Evolutionary conservation across 352 stramenopile genomes (phyloP).

Genomic region (Pilasporangium apinafurcum): DNA sequence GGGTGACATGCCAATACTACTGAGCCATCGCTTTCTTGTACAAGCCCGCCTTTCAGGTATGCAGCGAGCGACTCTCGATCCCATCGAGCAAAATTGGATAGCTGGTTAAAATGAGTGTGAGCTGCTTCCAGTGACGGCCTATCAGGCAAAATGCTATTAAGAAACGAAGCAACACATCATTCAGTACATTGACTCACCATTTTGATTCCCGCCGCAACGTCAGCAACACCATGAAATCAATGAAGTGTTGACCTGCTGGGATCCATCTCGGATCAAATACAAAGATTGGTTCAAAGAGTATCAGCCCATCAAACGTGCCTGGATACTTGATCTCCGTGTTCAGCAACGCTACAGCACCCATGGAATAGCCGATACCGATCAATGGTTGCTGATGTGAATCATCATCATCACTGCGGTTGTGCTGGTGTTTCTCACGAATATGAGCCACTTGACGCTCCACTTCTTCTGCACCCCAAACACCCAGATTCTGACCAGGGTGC

Average conservation of each 20-base stretch:
- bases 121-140: constrained; percentile 20
- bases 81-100: constrained; percentile 31
- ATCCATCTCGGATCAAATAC: constrained; percentile 9
- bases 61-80: constrained; percentile 23
- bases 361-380: constrained; percentile 46
- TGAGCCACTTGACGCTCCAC: constrained; percentile 9
- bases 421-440: no score
- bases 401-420: constrained; percentile 5
- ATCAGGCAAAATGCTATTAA: background rate
- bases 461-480: constrained; percentile 6
- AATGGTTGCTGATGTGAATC: constrained; percentile 8
- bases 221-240: constrained; percentile 20
- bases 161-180: background rate
- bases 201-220: constrained; percentile 20
- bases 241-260: constrained; percentile 5
- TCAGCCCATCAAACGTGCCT: constrained; percentile 30
- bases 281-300: constrained; percentile 40
- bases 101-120: constrained; percentile 13
- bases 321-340: constrained; percentile 23
- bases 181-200: constrained; percentile 13
- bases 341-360: constrained; percentile 31
- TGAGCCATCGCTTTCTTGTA: constrained; percentile 17
- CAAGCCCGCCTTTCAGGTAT: constrained; percentile 21
- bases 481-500: constrained; percentile 29
- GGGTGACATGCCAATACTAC: constrained; percentile 25